phyloP scores from a whole-genome alignment of 305 asterid genomes.

The Solanum hybrid region DNA sequence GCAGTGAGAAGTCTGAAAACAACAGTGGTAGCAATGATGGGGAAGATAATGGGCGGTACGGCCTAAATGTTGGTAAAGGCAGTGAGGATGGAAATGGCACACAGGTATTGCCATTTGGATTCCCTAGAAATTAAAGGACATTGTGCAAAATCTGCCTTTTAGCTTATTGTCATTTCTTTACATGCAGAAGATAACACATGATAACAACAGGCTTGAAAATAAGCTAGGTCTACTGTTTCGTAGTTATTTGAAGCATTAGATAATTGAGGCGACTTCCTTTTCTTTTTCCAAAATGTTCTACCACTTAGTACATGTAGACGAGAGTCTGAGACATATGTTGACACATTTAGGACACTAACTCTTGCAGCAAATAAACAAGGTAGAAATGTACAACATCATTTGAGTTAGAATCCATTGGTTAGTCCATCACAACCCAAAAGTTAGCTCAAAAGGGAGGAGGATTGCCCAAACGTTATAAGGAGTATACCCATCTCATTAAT shows the following conservation, averaged over 20 bases:
- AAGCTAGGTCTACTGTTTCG: not conserved
- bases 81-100: slow-evolving; percentile 11
- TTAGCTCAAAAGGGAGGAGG: not conserved
- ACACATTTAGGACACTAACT: not conserved
- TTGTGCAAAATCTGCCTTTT: not conserved
- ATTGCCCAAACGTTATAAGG: not conserved
- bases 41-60: slow-evolving; percentile 41
- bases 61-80: slow-evolving; percentile 38
- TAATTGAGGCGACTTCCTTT: not conserved
- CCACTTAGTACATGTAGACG: not conserved
- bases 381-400: not conserved
- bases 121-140: not conserved
- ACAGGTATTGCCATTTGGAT: slow-evolving; percentile 4
- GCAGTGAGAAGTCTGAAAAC: slow-evolving; percentile 35
- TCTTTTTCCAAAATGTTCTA: not conserved
- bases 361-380: not conserved
- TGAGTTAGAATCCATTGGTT: not conserved
- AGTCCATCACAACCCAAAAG: not conserved
- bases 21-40: slow-evolving; percentile 35
- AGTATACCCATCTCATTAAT: not conserved
- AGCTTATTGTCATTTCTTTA: not conserved
- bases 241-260: not conserved
- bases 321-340: not conserved
- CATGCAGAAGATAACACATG: not conserved
- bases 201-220: not conserved